Evolutionary conservation across 2,329 filamentous ascomycete species (phyloP).

Genomic region (Akanthomyces lecanii): DNA sequence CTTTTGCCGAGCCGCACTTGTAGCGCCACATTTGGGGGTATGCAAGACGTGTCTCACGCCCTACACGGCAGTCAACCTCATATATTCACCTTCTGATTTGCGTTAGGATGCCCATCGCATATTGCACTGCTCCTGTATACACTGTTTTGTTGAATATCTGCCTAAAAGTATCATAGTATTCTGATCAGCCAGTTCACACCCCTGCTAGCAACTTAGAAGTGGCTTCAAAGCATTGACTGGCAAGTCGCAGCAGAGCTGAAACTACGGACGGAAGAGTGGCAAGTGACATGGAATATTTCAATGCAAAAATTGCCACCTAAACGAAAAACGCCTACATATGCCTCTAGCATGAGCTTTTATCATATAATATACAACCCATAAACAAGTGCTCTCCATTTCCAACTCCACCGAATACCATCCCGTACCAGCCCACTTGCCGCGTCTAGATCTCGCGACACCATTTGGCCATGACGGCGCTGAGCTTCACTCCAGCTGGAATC

Average conservation of each 20-base stretch:
- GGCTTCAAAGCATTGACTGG: neutral
- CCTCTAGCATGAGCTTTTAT: neutral
- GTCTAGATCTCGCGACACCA: slow-evolving; percentile 72
- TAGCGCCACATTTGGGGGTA: neutral
- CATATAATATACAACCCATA: slow-evolving; percentile 3
- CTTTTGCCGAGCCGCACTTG: neutral
- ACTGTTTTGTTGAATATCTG: neutral
- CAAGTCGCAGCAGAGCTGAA: neutral
- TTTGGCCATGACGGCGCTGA: slow-evolving; percentile 57
- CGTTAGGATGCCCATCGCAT: neutral
- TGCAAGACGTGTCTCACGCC: neutral
- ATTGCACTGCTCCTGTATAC: neutral
- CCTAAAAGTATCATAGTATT: neutral
- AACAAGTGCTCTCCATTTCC: neutral
- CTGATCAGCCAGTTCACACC: neutral
- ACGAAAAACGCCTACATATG: neutral
- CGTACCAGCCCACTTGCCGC: neutral
- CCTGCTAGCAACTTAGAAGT: neutral
- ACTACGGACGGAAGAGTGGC: neutral
- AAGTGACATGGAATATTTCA: neutral
- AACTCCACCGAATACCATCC: neutral
- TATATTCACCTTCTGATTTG: neutral
- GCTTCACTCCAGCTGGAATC: slow-evolving; percentile 59
- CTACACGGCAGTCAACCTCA: neutral
- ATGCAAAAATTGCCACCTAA: neutral